These are phyloP conservation scores for Stentor coeruleus DNA, from an alignment of 73 alveolate genomes.

Conservation along the genomic window DNA sequence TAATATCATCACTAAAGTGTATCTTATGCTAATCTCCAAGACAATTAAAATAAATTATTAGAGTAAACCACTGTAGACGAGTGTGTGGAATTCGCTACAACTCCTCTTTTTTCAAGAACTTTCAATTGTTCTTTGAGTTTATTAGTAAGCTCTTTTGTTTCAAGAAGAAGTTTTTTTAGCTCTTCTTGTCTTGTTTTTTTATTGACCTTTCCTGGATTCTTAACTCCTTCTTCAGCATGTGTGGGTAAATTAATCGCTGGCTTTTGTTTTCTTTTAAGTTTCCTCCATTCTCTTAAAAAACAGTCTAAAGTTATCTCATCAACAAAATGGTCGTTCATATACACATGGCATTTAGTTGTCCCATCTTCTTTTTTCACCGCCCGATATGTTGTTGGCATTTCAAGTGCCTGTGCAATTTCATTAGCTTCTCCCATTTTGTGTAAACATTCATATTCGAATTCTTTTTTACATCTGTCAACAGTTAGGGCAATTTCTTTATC, in stretches of 20 bases:
- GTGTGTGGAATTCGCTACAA: neutral
- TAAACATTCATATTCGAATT: constrained; percentile 61
- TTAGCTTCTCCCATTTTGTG: constrained; percentile 76
- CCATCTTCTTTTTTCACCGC: constrained; percentile 67
- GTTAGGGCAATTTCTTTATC: constrained; percentile 60
- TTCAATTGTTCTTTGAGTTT: constrained; percentile 63
- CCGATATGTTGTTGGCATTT: constrained; percentile 47
- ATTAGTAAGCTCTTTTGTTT: constrained; percentile 62
- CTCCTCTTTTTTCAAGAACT: constrained; percentile 65
- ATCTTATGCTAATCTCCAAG: too few relatives aligned
- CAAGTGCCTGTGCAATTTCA: constrained; percentile 61
- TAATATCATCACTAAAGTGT: too few relatives aligned
- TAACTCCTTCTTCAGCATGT: neutral
- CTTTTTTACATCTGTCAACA: constrained; percentile 59
- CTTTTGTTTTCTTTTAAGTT: constrained; percentile 52
- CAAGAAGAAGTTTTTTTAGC: constrained; percentile 53
- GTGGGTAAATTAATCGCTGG: constrained; percentile 45
- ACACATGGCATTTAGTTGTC: constrained; percentile 49
- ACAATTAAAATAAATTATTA: too few relatives aligned
- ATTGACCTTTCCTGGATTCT: constrained; percentile 39
- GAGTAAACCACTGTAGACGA: constrained; percentile 12
- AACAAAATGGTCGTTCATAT: constrained; percentile 42
- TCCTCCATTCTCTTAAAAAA: constrained; percentile 61
- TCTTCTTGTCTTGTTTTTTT: constrained; percentile 63
- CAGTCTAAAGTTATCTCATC: constrained; percentile 60